Conservation (phyloP, 257 asterid species). For the Avicennia marina region DNA sequence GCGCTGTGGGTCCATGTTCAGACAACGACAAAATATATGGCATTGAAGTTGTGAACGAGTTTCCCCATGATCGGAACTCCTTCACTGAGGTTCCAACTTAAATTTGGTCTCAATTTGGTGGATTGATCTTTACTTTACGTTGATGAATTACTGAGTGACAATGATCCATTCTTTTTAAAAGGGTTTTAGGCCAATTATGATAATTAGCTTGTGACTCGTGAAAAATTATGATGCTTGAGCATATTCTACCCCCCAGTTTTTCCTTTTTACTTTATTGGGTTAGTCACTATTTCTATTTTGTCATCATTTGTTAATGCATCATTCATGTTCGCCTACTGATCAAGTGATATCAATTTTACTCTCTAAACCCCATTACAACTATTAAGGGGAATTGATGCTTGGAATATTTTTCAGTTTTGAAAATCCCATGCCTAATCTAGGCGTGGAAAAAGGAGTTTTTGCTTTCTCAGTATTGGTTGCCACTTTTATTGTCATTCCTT, state of each 20-base stretch:
- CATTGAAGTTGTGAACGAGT: no score
- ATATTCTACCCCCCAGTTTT: not conserved
- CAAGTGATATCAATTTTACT: no score
- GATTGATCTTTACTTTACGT: no score
- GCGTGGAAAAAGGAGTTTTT: not conserved
- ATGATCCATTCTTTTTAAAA: not conserved
- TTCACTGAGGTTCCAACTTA: no score
- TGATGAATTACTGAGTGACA: not conserved
- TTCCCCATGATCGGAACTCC: no score
- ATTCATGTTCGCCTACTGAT: not conserved
- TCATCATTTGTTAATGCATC: not conserved
- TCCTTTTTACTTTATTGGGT: not conserved
- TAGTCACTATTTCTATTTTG: not conserved
- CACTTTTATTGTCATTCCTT: not conserved
- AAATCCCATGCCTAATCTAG: not conserved
- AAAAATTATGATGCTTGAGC: constrained; percentile 4
- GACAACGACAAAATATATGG: no score
- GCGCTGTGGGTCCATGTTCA: no score
- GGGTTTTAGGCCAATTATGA: not conserved
- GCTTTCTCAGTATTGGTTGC: not conserved
- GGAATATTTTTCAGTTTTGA: not conserved
- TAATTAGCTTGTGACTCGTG: not conserved
- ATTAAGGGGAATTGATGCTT: not conserved
- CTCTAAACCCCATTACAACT: not conserved
- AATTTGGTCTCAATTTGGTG: no score